phyloP scores from a whole-genome alignment of 768 basidiomycete species.

The Tulasnella sp. region DNA sequence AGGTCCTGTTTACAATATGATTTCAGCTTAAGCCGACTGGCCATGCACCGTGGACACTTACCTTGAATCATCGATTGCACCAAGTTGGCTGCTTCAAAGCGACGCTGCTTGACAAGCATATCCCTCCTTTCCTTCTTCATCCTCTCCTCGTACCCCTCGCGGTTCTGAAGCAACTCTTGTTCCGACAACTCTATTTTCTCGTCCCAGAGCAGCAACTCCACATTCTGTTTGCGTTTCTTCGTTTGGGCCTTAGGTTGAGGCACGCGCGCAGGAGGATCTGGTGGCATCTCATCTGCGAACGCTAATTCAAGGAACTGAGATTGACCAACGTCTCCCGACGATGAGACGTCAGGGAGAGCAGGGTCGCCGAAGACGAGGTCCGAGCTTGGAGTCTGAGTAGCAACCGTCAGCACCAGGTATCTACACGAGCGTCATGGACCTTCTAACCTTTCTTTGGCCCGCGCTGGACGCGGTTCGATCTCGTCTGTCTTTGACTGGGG shows the following conservation, averaged over 20 bases:
- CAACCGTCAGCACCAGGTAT: neutral
- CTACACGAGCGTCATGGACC: neutral
- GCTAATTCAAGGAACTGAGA: neutral
- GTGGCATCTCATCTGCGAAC: neutral
- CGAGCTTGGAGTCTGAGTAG: neutral
- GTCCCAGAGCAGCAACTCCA: conserved; percentile 52
- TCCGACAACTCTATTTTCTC: conserved; percentile 75
- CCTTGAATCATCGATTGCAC: conserved; percentile 55
- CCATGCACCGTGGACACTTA: conserved; percentile 43
- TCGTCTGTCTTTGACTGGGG: neutral
- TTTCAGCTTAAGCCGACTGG: conserved; percentile 41
- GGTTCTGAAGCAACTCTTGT: conserved; percentile 71
- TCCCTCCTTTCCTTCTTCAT: conserved; percentile 56
- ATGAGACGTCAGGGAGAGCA: neutral
- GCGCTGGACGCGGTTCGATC: neutral
- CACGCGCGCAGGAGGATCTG: neutral
- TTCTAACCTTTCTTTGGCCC: neutral
- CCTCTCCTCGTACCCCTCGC: conserved; percentile 61
- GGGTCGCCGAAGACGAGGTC: conserved; percentile 8
- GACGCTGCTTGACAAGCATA: conserved; percentile 50
- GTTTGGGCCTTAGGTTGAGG: conserved; percentile 5
- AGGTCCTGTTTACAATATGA: conserved; percentile 8
- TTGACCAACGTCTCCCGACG: neutral
- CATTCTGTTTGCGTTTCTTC: conserved; percentile 49
- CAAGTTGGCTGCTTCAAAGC: conserved; percentile 53